These are phyloP conservation scores for Metarhizium anisopliae DNA, from an alignment of 2,329 filamentous ascomycete species.

Conservation along the genomic window DNA sequence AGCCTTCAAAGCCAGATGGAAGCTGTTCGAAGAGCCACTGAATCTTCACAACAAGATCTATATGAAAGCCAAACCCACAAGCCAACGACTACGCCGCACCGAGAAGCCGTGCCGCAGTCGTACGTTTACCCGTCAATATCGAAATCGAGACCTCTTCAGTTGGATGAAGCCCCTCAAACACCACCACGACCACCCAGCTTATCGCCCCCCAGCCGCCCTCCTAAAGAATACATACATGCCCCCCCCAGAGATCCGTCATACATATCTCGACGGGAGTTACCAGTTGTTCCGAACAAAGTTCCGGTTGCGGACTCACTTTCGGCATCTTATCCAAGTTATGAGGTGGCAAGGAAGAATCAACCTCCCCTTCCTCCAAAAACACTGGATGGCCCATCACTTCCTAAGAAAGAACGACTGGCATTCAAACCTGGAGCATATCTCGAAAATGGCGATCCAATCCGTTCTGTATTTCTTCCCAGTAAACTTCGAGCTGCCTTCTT, in stretches of 20 bases:
- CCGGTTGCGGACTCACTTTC: slow-evolving; percentile 9
- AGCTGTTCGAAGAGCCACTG: slow-evolving; percentile 37
- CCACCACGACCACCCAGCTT: slow-evolving; percentile 6
- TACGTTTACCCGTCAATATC: slow-evolving; percentile 52
- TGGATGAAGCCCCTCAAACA: slow-evolving; percentile 20
- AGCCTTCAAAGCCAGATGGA: slow-evolving; percentile 45
- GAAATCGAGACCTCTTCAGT: slow-evolving; percentile 39
- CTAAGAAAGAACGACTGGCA: slow-evolving; percentile 55
- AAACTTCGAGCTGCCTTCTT: slow-evolving; percentile 69
- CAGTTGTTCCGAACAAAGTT: slow-evolving; percentile 21
- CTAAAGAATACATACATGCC: slow-evolving; percentile 15
- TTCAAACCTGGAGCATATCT: slow-evolving; percentile 71
- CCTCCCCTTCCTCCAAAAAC: slow-evolving; percentile 22
- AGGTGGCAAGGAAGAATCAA: not conserved
- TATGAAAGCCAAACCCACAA: not conserved
- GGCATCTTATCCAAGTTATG: not conserved
- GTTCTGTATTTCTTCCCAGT: slow-evolving; percentile 78
- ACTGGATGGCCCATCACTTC: slow-evolving; percentile 15
- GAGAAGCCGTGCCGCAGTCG: slow-evolving; percentile 15
- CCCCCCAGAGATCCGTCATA: not conserved
- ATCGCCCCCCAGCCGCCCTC: slow-evolving; percentile 25
- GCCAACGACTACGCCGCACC: slow-evolving; percentile 14
- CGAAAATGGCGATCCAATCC: slow-evolving; percentile 78
- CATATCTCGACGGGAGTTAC: slow-evolving; percentile 1
- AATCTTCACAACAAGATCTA: slow-evolving; percentile 13